A percentile compares a stretch with the other conserved stretches of the same genome.
These are phyloP conservation scores for Triticum monococcum DNA, from an alignment of 176 grass and related monocot species.

Conservation along the genomic window DNA sequence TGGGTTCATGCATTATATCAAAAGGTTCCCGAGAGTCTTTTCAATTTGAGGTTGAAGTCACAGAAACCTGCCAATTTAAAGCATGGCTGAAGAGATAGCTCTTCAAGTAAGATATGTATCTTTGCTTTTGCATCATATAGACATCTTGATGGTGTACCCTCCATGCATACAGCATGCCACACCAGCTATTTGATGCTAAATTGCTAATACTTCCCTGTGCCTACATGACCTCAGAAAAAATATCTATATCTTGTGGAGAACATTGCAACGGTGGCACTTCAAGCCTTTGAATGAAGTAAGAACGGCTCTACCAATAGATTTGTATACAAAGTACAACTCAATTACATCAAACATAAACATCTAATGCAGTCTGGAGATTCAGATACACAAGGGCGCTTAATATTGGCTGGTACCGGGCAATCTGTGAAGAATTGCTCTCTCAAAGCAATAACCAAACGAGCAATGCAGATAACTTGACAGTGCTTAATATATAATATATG, in stretches of 20 bases:
- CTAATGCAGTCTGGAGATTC: background rate
- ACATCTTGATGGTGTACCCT: background rate
- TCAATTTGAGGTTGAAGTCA: background rate
- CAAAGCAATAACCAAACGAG: constrained; percentile 7
- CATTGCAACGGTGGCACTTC: background rate
- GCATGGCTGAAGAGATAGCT: constrained; percentile 7
- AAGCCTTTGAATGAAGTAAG: constrained; percentile 1
- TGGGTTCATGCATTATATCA: constrained; percentile 3
- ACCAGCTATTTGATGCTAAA: background rate
- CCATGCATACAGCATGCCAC: background rate
- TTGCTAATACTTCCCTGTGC: background rate
- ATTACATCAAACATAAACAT: background rate
- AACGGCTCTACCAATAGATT: background rate
- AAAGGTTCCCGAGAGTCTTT: background rate
- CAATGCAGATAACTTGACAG: constrained; percentile 22
- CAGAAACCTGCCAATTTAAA: background rate
- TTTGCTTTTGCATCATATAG: background rate
- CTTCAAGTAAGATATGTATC: background rate
- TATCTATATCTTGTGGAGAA: background rate
- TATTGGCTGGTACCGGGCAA: background rate
- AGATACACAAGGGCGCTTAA: background rate
- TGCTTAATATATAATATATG: background rate
- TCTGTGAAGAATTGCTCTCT: background rate
- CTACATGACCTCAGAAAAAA: background rate
- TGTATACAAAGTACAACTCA: background rate